Percentiles rank a stretch among this genome's conserved stretches.
These are phyloP conservation scores for Penicillium cinerascens DNA, from an alignment of 495 filamentous ascomycete genomes.

Conservation along the genomic window DNA sequence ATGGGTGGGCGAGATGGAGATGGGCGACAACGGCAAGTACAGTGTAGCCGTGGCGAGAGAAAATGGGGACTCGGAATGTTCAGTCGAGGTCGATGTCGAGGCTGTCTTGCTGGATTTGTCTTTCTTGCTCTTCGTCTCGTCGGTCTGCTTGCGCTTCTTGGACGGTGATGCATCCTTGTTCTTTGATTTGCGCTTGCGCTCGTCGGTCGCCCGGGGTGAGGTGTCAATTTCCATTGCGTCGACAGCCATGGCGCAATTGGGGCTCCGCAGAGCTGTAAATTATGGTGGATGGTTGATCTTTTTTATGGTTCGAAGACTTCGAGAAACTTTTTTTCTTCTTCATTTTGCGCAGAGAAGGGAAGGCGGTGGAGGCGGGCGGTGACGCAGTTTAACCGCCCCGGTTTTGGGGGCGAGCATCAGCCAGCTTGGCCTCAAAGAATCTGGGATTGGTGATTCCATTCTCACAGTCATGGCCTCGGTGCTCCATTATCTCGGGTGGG, in stretches of 20 bases:
- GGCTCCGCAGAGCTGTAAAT: slow-evolving; percentile 19
- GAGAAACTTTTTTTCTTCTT: slow-evolving; percentile 37
- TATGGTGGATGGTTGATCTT: slow-evolving; percentile 11
- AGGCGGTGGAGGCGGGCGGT: slow-evolving; percentile 38
- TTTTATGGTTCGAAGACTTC: slow-evolving; percentile 12
- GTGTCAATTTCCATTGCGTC: slow-evolving; percentile 46
- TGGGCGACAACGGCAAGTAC: slow-evolving; percentile 69
- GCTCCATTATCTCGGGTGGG: slow-evolving; percentile 79
- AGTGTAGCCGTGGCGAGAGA: slow-evolving; percentile 58
- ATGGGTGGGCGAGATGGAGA: slow-evolving; percentile 58
- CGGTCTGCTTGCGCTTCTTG: slow-evolving; percentile 48
- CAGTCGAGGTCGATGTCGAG: slow-evolving; percentile 1
- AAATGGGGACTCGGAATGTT: slow-evolving; percentile 51
- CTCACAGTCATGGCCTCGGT: slow-evolving; percentile 41
- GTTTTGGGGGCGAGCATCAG: slow-evolving; percentile 8
- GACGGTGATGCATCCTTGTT: slow-evolving; percentile 43
- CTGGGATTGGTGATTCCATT: neutral
- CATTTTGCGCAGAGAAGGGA: slow-evolving; percentile 21
- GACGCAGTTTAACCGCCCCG: slow-evolving; percentile 6
- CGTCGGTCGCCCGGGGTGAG: slow-evolving; percentile 13
- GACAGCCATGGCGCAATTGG: slow-evolving; percentile 35
- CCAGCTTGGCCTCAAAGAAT: slow-evolving; percentile 5
- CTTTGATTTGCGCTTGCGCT: slow-evolving; percentile 54
- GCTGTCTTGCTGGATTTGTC: slow-evolving; percentile 14
- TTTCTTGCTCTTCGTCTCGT: slow-evolving; percentile 27